Base-by-base conservation (phyloP, 2,329 filamentous ascomycete genomes). In the Ceratocystis albifundus region DNA sequence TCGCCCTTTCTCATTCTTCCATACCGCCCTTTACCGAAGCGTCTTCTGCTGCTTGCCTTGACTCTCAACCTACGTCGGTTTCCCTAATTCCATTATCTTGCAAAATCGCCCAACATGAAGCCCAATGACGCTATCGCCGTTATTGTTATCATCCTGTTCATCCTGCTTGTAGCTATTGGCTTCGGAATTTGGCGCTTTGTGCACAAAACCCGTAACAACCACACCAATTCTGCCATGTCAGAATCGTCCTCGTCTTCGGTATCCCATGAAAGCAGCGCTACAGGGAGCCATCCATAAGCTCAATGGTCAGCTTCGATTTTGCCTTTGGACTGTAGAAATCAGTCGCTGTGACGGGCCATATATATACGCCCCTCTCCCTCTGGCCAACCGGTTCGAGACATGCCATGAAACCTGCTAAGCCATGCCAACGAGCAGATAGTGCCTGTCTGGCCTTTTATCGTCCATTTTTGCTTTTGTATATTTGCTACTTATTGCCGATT, bases 61-160 rank as follows among this genome's bases (percentile, higher is more conserved):
- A 64, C 32, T 8, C 50, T 8, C 20, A 10, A 55, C 20, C 53
- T 3, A 7, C 25, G 32, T 22, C 25, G 8, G 30, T 32, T 32
- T 57, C 53, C 25, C 2, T 15, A 22, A 7, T 15, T 10, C 7
- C 50, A 12, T 25, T 10, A 20, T 28, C 3, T 2, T 4, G 15
- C 25, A 17, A 17, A n/a, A n/a, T 61, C 36, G 55, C 53, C 59
- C 65, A 62, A 3, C 28, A 77, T 80, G 71, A 82, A 87, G 74
- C 76, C 81, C 77, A 87, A 87, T 80, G 80, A 87, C 75, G 82
- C 83, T 72, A 87, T 87, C 74, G 84, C 84, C 71, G 79, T 87
- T 74, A 87, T 87, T 73, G 82, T 87, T 75, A 86, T 87, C 74
- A 74, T 87, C 66, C 80, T 87, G 70, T 87, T 87, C 76, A 74